These are phyloP conservation scores for Microcyclospora pomicola DNA, from an alignment of 2,329 filamentous ascomycete genomes.

Conservation along the genomic window DNA sequence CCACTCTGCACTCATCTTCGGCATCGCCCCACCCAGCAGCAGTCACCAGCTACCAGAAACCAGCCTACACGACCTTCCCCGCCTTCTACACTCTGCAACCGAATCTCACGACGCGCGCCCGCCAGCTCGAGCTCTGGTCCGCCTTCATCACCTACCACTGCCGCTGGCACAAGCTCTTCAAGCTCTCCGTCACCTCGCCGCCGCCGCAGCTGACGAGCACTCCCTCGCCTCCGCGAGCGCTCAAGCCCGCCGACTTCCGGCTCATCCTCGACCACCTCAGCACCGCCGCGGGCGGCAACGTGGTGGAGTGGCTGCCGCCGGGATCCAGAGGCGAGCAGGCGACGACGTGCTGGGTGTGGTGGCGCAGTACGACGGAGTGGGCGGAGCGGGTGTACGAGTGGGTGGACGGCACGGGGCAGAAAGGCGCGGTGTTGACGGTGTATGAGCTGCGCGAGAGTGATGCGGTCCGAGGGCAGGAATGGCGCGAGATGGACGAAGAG, in stretches of 20 bases:
- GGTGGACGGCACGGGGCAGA: slow-evolving; percentile 78
- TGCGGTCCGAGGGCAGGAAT: slow-evolving; percentile 41
- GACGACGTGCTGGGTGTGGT: slow-evolving; percentile 61
- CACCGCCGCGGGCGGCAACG: slow-evolving; percentile 37
- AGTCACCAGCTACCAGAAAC: slow-evolving; percentile 5
- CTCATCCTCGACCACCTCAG: slow-evolving; percentile 44
- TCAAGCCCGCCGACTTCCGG: slow-evolving; percentile 40
- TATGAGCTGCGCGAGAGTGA: slow-evolving; percentile 91
- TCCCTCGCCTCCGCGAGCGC: slow-evolving; percentile 26
- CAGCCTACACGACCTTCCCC: slow-evolving; percentile 54
- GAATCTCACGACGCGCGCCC: slow-evolving; percentile 57
- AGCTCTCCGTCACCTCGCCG: slow-evolving; percentile 52
- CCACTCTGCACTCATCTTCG: no score
- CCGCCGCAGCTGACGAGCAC: slow-evolving; percentile 39
- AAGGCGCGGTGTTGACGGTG: slow-evolving; percentile 74
- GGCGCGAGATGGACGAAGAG: slow-evolving; percentile 54
- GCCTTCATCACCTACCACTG: slow-evolving; percentile 73
- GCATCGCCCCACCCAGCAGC: no score
- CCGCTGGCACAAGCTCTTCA: slow-evolving; percentile 61
- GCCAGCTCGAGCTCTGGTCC: slow-evolving; percentile 77
- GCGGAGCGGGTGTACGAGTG: slow-evolving; percentile 62
- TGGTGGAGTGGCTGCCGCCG: slow-evolving; percentile 45
- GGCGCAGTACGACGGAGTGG: slow-evolving; percentile 85
- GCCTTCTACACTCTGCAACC: slow-evolving; percentile 76
- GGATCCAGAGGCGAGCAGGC: slow-evolving; percentile 25